Evolutionary conservation across 2,329 filamentous ascomycete genomes (phyloP).

Genomic region (Curvularia eragrostidis): DNA sequence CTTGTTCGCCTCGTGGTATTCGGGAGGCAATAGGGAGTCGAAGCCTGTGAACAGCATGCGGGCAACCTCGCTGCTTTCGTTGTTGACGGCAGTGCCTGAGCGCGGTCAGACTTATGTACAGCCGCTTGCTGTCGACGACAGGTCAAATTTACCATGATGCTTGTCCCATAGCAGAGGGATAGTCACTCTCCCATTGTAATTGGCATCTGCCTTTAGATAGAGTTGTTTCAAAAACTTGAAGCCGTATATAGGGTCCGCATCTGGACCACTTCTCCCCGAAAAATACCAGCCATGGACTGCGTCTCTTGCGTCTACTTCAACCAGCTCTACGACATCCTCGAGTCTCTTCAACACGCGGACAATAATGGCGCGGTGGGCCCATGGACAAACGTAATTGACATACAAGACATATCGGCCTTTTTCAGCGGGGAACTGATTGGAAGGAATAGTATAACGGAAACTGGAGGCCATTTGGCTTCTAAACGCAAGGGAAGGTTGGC

Average conservation of each 20-base stretch:
- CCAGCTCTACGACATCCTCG: conserved; percentile 57
- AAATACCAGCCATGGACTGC: conserved; percentile 44
- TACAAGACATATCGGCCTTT: conserved; percentile 68
- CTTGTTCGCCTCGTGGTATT: conserved; percentile 63
- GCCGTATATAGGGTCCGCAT: conserved; percentile 39
- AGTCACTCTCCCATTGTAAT: conserved; percentile 67
- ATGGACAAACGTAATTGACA: conserved; percentile 67
- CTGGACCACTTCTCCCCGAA: conserved; percentile 35
- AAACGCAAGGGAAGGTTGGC: conserved; percentile 34
- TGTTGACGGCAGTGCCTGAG: conserved; percentile 44
- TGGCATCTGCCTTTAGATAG: conserved; percentile 72
- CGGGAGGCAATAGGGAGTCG: conserved; percentile 37
- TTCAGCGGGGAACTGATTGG: conserved; percentile 63
- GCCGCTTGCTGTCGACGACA: neutral
- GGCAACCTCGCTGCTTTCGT: conserved; percentile 46
- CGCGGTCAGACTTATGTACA: conserved; percentile 16
- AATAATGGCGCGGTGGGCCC: conserved; percentile 63
- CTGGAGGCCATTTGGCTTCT: conserved; percentile 60
- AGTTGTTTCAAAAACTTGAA: conserved; percentile 62
- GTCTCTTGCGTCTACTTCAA: conserved; percentile 51
- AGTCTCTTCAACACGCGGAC: conserved; percentile 60
- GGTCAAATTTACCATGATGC: conserved; percentile 53
- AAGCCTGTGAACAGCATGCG: conserved; percentile 45
- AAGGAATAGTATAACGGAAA: conserved; percentile 65
- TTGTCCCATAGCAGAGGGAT: conserved; percentile 80